phyloP scores from a whole-genome alignment of 768 basidiomycete genomes.

The Suillus variegatus region DNA sequence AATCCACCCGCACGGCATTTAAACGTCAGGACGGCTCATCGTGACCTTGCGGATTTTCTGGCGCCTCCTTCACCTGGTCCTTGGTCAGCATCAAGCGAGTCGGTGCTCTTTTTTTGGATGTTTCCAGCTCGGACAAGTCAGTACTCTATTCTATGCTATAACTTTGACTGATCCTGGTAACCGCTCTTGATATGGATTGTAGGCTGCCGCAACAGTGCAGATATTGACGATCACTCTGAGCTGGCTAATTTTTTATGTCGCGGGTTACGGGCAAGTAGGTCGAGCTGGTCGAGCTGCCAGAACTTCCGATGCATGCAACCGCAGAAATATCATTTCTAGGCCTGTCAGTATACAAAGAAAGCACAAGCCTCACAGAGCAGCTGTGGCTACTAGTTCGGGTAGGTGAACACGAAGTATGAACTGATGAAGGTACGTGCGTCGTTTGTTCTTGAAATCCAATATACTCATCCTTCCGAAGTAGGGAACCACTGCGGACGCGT shows the following conservation, averaged over 20 bases:
- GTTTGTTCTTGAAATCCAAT: background rate
- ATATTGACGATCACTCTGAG: background rate
- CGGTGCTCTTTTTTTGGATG: background rate
- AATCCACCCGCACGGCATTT: background rate
- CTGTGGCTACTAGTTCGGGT: background rate
- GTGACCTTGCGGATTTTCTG: background rate
- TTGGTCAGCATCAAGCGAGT: background rate
- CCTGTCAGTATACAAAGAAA: background rate
- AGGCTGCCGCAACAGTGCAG: background rate
- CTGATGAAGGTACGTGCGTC: background rate
- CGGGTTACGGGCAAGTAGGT: background rate
- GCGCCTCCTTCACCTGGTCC: background rate
- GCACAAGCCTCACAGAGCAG: background rate
- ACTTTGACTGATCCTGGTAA: background rate
- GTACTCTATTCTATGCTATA: background rate
- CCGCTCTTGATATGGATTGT: background rate
- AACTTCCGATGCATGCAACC: background rate
- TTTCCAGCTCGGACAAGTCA: background rate
- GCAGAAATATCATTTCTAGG: background rate
- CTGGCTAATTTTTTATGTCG: background rate
- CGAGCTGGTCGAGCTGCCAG: background rate
- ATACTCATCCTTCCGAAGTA: background rate
- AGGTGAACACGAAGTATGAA: background rate
- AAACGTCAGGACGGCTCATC: background rate
- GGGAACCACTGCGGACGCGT: background rate